Percentiles rank a stretch among this genome's conserved stretches.
Conservation (phyloP, 148 eudicot genomes). For the Gaultheria prostrata region DNA sequence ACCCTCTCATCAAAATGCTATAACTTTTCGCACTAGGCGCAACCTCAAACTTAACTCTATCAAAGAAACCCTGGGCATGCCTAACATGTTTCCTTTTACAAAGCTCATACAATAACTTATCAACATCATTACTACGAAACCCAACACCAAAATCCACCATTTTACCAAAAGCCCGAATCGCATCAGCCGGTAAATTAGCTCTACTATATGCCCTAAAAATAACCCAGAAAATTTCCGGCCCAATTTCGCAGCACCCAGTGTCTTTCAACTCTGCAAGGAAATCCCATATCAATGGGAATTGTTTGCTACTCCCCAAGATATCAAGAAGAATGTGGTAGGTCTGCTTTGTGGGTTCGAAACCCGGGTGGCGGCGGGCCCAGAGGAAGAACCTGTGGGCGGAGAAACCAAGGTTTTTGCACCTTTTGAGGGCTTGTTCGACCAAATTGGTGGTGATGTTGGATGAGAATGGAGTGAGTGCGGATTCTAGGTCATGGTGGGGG, state of each 20-base stretch:
- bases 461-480: constrained; percentile 56
- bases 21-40: constrained; percentile 44
- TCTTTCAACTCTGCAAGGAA: constrained; percentile 54
- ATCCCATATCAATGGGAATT: constrained; percentile 79
- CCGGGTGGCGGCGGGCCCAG: constrained; percentile 56
- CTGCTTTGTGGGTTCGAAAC: constrained; percentile 40
- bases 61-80: constrained; percentile 66
- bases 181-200: constrained; percentile 69
- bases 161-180: constrained; percentile 59
- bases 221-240: constrained; percentile 53
- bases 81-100: constrained; percentile 59
- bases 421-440: constrained; percentile 67
- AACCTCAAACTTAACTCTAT: constrained; percentile 41
- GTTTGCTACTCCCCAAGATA: constrained; percentile 60
- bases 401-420: constrained; percentile 64
- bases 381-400: constrained; percentile 79
- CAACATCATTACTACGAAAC: constrained; percentile 47
- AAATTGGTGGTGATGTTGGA: constrained; percentile 34
- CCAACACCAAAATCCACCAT: constrained; percentile 66
- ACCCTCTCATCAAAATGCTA: constrained; percentile 67
- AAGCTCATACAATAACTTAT: constrained; percentile 58
- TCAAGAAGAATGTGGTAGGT: constrained; percentile 56
- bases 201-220: constrained; percentile 59
- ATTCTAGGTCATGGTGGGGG: constrained; percentile 72
- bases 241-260: constrained; percentile 28